Evolutionary conservation across 2,329 filamentous ascomycete genomes (phyloP).

Genomic region (Beauveria sp.): DNA sequence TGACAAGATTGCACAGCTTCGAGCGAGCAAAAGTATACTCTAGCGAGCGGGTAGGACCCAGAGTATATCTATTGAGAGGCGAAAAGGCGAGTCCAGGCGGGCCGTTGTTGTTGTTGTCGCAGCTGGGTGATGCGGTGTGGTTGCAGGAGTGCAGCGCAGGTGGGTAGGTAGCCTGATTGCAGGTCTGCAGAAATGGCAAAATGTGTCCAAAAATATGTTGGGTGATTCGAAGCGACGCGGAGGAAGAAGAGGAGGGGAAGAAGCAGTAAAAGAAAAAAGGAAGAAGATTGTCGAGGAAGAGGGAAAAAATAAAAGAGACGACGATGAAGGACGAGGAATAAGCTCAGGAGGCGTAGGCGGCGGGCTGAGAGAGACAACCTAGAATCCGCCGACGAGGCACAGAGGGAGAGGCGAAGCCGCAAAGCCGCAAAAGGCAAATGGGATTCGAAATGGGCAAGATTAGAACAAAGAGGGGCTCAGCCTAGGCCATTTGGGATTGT

Average conservation of each 20-base stretch:
- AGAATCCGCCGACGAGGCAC: not conserved
- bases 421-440: not conserved
- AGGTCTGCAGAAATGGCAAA: constrained; percentile 8
- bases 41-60: not conserved
- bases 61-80: not conserved
- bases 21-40: not conserved
- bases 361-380: constrained; percentile 1
- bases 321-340: not conserved
- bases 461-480: constrained; percentile 1
- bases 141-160: not conserved
- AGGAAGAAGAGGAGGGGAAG: not conserved
- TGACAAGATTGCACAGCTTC: not conserved
- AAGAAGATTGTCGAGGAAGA: not conserved
- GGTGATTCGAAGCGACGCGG: not conserved
- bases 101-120: constrained; percentile 4
- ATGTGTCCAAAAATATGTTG: not conserved
- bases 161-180: not conserved
- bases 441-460: not conserved
- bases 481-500: not conserved
- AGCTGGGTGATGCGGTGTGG: constrained; percentile 7
- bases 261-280: not conserved
- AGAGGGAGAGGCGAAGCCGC: too few species aligned
- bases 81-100: not conserved
- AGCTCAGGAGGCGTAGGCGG: not conserved
- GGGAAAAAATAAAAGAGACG: not conserved